Base-by-base conservation (phyloP, 768 basidiomycete species). In the Serendipita vermifera region DNA sequence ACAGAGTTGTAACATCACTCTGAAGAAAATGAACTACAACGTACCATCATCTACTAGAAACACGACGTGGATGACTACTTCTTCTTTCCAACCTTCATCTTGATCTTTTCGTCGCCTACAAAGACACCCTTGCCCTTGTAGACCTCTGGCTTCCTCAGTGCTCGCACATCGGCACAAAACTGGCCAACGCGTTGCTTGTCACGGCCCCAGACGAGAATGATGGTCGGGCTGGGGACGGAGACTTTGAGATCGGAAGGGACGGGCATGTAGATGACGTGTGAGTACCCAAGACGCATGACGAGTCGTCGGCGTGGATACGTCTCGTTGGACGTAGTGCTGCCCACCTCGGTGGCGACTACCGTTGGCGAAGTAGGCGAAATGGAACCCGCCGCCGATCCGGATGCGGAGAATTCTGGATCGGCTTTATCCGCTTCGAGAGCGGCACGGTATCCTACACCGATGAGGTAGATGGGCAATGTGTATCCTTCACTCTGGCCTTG, bases 41-140 rank as follows among this genome's bases (percentile, higher is more conserved):
- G 46, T 51, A 26, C 9, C 46, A 51, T 51, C 46, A 51, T 26
- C 5, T 15, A 7, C 9, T 20, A 29, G 22, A 29, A 17, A 22
- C 24, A 22, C 9, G 27, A 20, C 29, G 48, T 55, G 2, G 11
- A 9, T 33, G 15, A 31, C 77, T 88, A 96, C 74, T 96, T 96
- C 80, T 94, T 97, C 76, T 91, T 93, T 58, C 92, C 83, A 60
- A 81, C 81, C 72, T 88, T 96, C 59, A 96, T 83, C 65, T 85
- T 80, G 64, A 97, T 85, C 54, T 83, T 85, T 69, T 99, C 94
- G 64, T 82, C 77, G n/a, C 88, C 92, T 55, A 97, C 79, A 63
- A 97, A 94, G 59, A 97, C 83, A 60, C 93, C 93, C 87, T 97
- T 97, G 66, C 92, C 94, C 71, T 97, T 90, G 71, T 97, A 99